Evolutionary conservation across 164 flowering plant species (phyloP).

Genomic region (Magnolia changhungtana): DNA sequence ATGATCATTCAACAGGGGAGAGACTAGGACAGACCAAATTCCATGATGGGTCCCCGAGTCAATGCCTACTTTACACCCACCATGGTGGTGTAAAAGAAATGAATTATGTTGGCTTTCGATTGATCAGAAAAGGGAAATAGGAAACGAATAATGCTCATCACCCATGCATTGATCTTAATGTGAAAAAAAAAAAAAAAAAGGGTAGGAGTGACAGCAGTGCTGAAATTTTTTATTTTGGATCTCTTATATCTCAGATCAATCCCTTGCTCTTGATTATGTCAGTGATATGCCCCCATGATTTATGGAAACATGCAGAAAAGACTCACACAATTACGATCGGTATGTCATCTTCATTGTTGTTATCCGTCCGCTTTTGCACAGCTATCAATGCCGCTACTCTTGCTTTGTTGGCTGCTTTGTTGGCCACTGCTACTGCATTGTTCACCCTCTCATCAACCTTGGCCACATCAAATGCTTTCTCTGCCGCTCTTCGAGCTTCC

Average conservation of each 20-base stretch:
- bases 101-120: background rate
- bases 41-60: no score
- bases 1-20: no score
- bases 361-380: slow-evolving; percentile 64
- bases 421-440: slow-evolving; percentile 73
- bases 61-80: no score
- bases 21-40: no score
- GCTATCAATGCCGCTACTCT: slow-evolving; percentile 94
- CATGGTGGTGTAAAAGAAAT: no score
- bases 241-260: background rate
- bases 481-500: slow-evolving; percentile 86
- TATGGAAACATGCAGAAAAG: background rate
- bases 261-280: background rate
- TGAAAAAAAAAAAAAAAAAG: background rate
- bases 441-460: slow-evolving; percentile 86
- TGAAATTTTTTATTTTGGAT: background rate
- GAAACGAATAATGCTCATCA: background rate
- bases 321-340: slow-evolving; percentile 27
- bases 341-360: slow-evolving; percentile 14
- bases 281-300: background rate
- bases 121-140: background rate
- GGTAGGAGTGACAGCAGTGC: background rate
- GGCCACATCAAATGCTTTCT: slow-evolving; percentile 61
- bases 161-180: background rate
- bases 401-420: slow-evolving; percentile 89